phyloP scores from a whole-genome alignment of 257 asterid genomes.

The Solanum piurae region DNA sequence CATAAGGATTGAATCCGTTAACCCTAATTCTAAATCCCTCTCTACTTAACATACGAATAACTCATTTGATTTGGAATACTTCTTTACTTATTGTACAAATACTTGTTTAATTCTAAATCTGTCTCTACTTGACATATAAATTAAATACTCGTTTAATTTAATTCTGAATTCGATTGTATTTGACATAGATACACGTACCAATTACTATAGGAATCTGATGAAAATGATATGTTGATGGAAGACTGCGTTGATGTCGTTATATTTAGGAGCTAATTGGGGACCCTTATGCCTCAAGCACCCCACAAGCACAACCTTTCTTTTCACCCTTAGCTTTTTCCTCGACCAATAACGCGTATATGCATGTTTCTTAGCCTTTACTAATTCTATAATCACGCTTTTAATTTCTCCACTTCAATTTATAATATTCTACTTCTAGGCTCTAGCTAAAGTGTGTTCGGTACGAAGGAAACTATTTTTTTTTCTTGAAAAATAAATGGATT shows the following conservation, averaged over 20 bases:
- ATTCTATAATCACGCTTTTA: background rate
- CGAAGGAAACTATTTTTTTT: background rate
- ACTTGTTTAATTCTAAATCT: too few relatives aligned
- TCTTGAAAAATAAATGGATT: background rate
- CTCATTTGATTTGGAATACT: too few relatives aligned
- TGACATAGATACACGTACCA: background rate
- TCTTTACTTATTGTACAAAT: background rate
- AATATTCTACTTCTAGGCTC: background rate
- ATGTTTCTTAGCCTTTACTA: background rate
- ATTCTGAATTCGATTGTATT: background rate
- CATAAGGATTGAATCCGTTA: background rate
- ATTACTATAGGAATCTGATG: slow-evolving; percentile 10
- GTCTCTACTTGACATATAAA: background rate
- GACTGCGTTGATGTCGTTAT: slow-evolving; percentile 1
- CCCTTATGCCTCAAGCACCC: slow-evolving; percentile 1
- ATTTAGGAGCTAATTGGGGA: background rate
- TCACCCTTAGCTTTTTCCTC: background rate
- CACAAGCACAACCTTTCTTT: background rate
- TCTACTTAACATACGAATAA: background rate
- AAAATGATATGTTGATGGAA: slow-evolving; percentile 9
- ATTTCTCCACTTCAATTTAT: background rate
- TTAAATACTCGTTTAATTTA: background rate
- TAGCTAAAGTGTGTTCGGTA: background rate
- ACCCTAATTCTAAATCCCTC: background rate
- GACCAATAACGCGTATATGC: background rate